Evolutionary conservation across 306 rosid genomes (phyloP).

Genomic region (Prunus davidiana): DNA sequence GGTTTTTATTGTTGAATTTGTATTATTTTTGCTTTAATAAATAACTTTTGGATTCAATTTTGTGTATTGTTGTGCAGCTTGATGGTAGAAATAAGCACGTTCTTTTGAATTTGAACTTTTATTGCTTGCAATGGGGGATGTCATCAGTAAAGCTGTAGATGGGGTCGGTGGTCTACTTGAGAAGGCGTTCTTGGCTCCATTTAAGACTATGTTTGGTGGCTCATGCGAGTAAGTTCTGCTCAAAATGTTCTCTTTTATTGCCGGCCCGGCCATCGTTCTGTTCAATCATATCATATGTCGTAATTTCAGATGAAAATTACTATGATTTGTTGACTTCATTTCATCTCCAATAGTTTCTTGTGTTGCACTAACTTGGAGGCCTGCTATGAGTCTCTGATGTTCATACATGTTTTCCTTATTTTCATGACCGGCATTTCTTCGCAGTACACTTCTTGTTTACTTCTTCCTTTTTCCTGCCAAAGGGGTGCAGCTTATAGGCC

Average conservation of each 20-base stretch:
- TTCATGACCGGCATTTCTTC: background rate
- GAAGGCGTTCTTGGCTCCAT: conserved; percentile 33
- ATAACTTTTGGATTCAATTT: too few relatives aligned
- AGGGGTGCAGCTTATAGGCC: too few relatives aligned
- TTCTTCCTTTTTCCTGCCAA: background rate
- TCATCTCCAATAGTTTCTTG: background rate
- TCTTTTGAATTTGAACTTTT: background rate
- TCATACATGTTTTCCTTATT: background rate
- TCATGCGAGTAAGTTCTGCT: conserved; percentile 37
- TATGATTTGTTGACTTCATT: background rate
- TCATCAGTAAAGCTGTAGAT: conserved; percentile 32
- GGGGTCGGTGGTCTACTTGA: conserved; percentile 35
- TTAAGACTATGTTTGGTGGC: conserved; percentile 39
- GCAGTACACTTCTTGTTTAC: background rate
- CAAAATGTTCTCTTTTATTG: background rate
- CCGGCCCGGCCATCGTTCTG: background rate
- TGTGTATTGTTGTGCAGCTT: too few relatives aligned
- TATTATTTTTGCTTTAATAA: too few relatives aligned
- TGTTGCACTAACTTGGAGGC: background rate
- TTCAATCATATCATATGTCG: background rate
- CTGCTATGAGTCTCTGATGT: too few relatives aligned
- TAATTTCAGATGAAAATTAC: background rate
- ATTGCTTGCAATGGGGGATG: conserved; percentile 34
- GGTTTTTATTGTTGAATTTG: too few relatives aligned
- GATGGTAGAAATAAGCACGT: too few relatives aligned